Evolutionary conservation across 768 basidiomycete species (phyloP).

Genomic region (Strobilomyces dryophilus): DNA sequence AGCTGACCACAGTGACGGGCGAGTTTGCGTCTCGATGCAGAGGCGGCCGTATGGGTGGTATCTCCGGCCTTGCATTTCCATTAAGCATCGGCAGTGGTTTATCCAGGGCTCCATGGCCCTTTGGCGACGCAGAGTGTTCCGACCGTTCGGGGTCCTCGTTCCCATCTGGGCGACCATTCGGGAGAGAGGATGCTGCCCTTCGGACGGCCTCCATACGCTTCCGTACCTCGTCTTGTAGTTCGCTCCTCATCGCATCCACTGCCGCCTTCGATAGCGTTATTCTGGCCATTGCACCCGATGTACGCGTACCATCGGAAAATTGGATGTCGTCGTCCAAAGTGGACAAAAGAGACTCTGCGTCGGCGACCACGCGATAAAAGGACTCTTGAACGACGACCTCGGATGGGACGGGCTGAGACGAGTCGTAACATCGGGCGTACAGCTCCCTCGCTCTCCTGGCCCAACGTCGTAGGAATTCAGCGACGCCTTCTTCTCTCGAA

Average conservation of each 20-base stretch:
- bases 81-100: background rate
- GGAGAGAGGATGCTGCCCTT: background rate
- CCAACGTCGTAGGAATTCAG: conserved; percentile 55
- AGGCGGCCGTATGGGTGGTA: background rate
- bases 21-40: background rate
- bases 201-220: conserved; percentile 38
- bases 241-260: conserved; percentile 48
- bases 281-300: conserved; percentile 50
- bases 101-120: background rate
- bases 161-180: background rate
- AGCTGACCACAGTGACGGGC: background rate
- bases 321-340: conserved; percentile 33
- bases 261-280: conserved; percentile 46
- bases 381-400: conserved; percentile 19
- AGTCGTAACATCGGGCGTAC: conserved; percentile 24
- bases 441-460: conserved; percentile 47
- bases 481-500: conserved; percentile 58
- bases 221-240: conserved; percentile 54
- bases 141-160: background rate
- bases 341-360: conserved; percentile 33
- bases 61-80: background rate
- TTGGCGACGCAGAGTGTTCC: background rate
- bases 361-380: conserved; percentile 32
- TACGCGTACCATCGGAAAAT: conserved; percentile 10
- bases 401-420: background rate